Evolutionary conservation across 495 filamentous ascomycete genomes (phyloP), one percentile per base, ranked within the genome.

Genomic region (Penicillium cataractarum): DNA sequence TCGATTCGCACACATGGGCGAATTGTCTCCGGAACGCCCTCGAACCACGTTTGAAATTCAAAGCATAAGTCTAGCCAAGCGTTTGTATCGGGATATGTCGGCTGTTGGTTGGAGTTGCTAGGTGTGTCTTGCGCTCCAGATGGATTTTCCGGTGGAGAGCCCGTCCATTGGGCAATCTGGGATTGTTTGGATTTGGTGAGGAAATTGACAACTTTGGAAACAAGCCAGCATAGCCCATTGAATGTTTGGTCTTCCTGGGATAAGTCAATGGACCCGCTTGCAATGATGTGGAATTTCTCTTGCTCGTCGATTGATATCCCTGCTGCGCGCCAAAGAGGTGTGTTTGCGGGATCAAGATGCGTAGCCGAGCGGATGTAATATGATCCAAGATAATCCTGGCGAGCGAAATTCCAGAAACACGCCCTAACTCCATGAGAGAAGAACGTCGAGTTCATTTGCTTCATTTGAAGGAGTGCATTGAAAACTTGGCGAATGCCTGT

Each of bases 1-100:
- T 79, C 75, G 19, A 79, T 68, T 0, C 74, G 68, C 4, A 80
- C 60, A 56, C 76, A 76, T 12, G 78, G 71, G 10, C 77, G 74
- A 59, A 80, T 75, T 0, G 77, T 76, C 53, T 80, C 78, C 0
- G 78, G 78, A 0, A 80, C 66, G 13, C 70, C 62, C 22, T 80
- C 76, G n/a, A 78, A 71, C 78, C 78, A 81, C 6, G 69, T 65
- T 48, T 78, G 76, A 39, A 79, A 71, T 39, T 78, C 76, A 27
- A 79, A 75, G 15, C 61, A 76, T 35, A 81, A 65, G 31, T 68
- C 72, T 8, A 78, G 60, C 78, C 78, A 81, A 9, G 73, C 67
- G 15, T 69, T 66, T 26, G 75, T 72, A 22, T 67, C 67, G 12
- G 73, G 68, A 21, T 68, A 65, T 4, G 62, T 63, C 3, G 63